Conservation (phyloP, 2,329 filamentous ascomycete species). For the Sphaceloma murrayae region DNA sequence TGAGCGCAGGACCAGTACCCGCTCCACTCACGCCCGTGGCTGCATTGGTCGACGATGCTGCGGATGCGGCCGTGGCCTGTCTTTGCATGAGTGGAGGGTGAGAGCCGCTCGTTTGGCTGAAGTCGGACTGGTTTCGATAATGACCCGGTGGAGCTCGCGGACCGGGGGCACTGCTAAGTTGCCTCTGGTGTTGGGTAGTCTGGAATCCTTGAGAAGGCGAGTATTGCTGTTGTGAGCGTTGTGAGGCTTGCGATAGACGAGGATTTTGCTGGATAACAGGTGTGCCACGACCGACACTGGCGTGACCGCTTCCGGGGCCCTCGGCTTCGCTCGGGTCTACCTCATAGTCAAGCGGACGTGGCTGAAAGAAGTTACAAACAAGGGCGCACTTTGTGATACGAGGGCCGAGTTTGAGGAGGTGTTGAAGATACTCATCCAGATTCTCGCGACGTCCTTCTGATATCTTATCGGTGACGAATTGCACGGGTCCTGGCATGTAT, state of each 20-base stretch:
- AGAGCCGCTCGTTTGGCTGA: constrained; percentile 20
- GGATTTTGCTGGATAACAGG: constrained; percentile 41
- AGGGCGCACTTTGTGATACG: constrained; percentile 79
- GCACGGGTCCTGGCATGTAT: constrained; percentile 96
- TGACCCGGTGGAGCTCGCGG: constrained; percentile 20
- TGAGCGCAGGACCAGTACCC: constrained; percentile 43
- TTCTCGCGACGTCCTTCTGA: constrained; percentile 88
- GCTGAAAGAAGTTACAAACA: constrained; percentile 84
- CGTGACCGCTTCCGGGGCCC: constrained; percentile 46
- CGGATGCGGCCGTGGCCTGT: constrained; percentile 14
- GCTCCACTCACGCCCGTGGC: not conserved
- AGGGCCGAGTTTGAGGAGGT: constrained; percentile 68
- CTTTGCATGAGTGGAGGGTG: constrained; percentile 19
- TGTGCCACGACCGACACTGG: constrained; percentile 49
- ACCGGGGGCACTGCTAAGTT: constrained; percentile 18
- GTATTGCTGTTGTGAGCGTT: constrained; percentile 21
- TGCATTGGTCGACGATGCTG: constrained; percentile 9
- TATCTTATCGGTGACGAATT: constrained; percentile 95
- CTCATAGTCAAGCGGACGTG: constrained; percentile 75
- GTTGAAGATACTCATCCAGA: constrained; percentile 90
- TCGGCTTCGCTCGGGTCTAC: constrained; percentile 60
- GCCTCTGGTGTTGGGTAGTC: constrained; percentile 19
- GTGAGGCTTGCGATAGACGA: constrained; percentile 36
- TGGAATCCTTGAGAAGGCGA: constrained; percentile 44
- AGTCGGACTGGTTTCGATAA: constrained; percentile 24